These are phyloP conservation scores for Pichia sp. DNA, from an alignment of 1,139 yeast genomes.

Conservation along the genomic window DNA sequence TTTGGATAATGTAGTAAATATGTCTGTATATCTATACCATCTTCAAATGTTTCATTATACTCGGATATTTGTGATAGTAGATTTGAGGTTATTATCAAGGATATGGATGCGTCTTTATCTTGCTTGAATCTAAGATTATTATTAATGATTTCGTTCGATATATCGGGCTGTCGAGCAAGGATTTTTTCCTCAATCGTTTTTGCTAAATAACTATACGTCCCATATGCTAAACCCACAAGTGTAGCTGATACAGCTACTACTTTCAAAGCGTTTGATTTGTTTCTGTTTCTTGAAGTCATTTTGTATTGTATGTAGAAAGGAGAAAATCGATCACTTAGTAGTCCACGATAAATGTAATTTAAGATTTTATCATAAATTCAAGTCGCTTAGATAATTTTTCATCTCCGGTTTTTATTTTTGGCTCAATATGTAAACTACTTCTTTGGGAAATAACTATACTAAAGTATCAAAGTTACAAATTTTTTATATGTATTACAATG, in stretches of 20 bases:
- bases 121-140: conserved; percentile 7
- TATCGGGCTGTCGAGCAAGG: background rate
- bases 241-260: conserved; percentile 7
- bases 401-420: no score
- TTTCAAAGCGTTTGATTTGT: conserved; percentile 1
- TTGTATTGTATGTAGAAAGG: background rate
- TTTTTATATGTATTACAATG: no score
- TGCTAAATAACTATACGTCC: conserved; percentile 9
- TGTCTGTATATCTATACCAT: conserved; percentile 12
- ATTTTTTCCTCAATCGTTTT: background rate
- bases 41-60: conserved; percentile 10
- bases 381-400: no score
- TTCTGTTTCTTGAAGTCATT: background rate
- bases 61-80: conserved; percentile 8
- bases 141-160: background rate
- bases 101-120: conserved; percentile 8
- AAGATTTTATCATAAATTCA: no score
- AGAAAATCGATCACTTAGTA: background rate
- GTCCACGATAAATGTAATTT: background rate
- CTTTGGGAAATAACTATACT: no score
- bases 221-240: conserved; percentile 14
- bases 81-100: conserved; percentile 17
- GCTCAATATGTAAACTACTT: no score
- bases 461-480: no score
- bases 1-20: conserved; percentile 18